These are phyloP conservation scores for Novakomyces olei DNA, from an alignment of 805 yeast species.

Conservation along the genomic window DNA sequence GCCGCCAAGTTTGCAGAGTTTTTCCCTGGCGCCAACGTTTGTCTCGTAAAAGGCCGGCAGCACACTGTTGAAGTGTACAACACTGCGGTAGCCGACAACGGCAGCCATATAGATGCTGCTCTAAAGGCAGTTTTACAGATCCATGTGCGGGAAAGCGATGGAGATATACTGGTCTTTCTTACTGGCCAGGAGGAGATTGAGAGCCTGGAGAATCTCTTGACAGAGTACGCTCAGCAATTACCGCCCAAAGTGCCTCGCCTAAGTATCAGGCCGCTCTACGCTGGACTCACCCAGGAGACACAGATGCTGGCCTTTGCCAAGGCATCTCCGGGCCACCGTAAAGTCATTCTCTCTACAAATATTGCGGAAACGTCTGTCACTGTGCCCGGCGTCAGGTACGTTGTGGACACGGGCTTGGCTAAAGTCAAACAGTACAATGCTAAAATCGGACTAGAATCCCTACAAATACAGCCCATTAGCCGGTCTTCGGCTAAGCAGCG, in stretches of 20 bases:
- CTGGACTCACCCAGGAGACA: conserved; percentile 67
- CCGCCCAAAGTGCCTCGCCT: conserved; percentile 39
- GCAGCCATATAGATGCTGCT: conserved; percentile 65
- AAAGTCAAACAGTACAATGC: conserved; percentile 83
- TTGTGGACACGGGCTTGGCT: conserved; percentile 85
- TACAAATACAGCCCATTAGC: conserved; percentile 76
- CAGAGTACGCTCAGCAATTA: conserved; percentile 33
- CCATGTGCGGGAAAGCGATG: conserved; percentile 56
- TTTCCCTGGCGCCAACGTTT: conserved; percentile 54
- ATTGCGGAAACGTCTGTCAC: conserved; percentile 95
- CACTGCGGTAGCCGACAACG: conserved; percentile 38
- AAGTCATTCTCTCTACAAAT: conserved; percentile 83
- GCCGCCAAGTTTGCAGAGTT: conserved; percentile 67
- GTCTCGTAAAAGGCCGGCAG: conserved; percentile 76
- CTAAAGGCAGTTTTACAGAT: conserved; percentile 56
- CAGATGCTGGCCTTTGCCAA: conserved; percentile 70
- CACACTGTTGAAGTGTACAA: conserved; percentile 61
- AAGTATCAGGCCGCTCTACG: conserved; percentile 68
- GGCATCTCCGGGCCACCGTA: conserved; percentile 56
- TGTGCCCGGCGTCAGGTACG: conserved; percentile 84
- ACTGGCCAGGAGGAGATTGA: conserved; percentile 98
- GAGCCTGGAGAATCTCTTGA: conserved; percentile 43
- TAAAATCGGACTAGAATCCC: conserved; percentile 65
- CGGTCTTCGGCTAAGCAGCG: conserved; percentile 91
- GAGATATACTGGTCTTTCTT: conserved; percentile 74